These are phyloP conservation scores for Arctium minus DNA, from an alignment of 129 eudicot genomes.

Conservation along the genomic window DNA sequence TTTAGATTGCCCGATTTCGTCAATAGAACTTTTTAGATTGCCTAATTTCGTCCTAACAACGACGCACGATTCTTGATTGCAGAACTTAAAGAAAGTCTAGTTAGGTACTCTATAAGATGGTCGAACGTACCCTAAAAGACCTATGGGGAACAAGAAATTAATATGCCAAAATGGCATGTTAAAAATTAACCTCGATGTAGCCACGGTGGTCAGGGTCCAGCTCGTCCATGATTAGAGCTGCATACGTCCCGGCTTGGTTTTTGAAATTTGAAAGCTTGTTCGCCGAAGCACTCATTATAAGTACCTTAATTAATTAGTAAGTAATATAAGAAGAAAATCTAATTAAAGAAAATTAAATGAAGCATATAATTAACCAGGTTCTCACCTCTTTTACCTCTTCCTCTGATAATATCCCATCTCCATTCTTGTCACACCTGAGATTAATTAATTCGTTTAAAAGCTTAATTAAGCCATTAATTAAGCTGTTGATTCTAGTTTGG, in stretches of 20 bases:
- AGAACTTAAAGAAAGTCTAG: neutral
- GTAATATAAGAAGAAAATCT: neutral
- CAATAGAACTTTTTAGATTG: too few relatives aligned
- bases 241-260: slow-evolving; percentile 73
- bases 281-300: slow-evolving; percentile 93
- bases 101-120: neutral
- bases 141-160: neutral
- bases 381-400: slow-evolving; percentile 96
- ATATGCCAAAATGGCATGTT: neutral
- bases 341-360: neutral
- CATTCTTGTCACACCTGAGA: slow-evolving; percentile 97
- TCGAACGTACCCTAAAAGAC: neutral
- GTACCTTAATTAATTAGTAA: slow-evolving; percentile 45
- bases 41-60: neutral
- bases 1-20: too few relatives aligned
- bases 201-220: slow-evolving; percentile 90
- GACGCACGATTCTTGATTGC: neutral
- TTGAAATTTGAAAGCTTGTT: slow-evolving; percentile 87
- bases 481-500: neutral
- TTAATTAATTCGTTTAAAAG: slow-evolving; percentile 4
- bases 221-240: slow-evolving; percentile 95
- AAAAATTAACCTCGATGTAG: slow-evolving; percentile 70
- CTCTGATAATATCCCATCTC: slow-evolving; percentile 84
- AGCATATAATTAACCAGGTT: neutral
- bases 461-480: neutral